These are phyloP conservation scores for Beta vulgaris DNA, from an alignment of 148 eudicot genomes.

Conservation along the genomic window DNA sequence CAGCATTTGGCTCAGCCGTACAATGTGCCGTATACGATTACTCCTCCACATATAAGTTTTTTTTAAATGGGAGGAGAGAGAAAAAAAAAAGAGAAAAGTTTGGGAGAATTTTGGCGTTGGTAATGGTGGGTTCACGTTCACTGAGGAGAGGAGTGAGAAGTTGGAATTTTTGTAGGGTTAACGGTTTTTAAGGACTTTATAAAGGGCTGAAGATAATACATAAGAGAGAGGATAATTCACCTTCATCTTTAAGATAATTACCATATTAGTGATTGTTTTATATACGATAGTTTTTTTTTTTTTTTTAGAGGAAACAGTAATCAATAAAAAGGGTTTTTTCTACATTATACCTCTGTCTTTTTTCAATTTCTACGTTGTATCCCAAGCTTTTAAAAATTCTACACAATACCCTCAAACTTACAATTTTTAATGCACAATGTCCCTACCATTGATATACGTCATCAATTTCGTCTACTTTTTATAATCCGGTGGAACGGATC, in stretches of 20 bases:
- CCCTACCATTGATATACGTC: too few species aligned
- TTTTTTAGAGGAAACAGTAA: neutral
- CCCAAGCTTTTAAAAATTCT: too few species aligned
- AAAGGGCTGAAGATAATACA: too few species aligned
- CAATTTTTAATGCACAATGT: too few species aligned
- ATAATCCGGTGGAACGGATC: too few species aligned
- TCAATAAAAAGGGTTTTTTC: too few species aligned
- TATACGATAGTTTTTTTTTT: neutral
- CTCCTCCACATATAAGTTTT: constrained; percentile 26
- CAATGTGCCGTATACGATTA: constrained; percentile 63
- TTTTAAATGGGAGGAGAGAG: neutral
- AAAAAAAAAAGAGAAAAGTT: neutral
- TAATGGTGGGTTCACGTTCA: neutral
- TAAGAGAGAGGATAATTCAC: neutral
- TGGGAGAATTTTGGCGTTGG: neutral
- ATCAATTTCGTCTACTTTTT: too few species aligned
- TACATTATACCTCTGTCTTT: too few species aligned
- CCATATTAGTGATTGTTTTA: neutral
- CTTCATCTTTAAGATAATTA: constrained; percentile 2
- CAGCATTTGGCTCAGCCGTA: constrained; percentile 60
- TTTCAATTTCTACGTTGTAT: too few species aligned
- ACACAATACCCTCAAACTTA: too few species aligned
- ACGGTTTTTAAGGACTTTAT: constrained; percentile 19
- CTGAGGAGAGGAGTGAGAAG: neutral
- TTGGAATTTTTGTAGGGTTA: constrained; percentile 36